Evolutionary conservation across 129 eudicot genomes (phyloP).

Genomic region (Flaveria robusta): DNA sequence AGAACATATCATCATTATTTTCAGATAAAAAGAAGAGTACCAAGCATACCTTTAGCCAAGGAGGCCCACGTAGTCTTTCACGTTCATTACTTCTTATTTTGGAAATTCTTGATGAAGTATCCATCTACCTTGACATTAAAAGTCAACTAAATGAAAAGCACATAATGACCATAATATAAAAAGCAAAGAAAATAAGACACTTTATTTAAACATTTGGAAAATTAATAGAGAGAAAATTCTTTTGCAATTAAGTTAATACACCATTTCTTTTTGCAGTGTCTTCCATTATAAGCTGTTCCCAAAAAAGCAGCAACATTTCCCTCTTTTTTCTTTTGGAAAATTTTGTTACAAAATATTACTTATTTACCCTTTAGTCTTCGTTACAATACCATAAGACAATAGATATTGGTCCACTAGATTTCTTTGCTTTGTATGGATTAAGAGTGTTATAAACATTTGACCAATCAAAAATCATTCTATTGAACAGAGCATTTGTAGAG

Average conservation of each 20-base stretch:
- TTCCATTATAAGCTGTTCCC: neutral
- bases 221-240: neutral
- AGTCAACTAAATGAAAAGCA: conserved; percentile 30
- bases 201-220: neutral
- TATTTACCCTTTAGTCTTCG: neutral
- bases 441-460: neutral
- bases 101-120: conserved; percentile 93
- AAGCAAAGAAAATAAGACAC: conserved; percentile 2
- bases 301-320: no score
- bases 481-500: neutral
- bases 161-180: neutral
- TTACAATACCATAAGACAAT: neutral
- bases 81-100: conserved; percentile 94
- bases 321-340: neutral
- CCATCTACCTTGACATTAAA: conserved; percentile 86
- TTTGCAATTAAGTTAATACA: conserved; percentile 1
- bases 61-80: conserved; percentile 95
- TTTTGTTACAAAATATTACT: neutral
- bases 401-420: neutral
- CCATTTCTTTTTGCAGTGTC: neutral
- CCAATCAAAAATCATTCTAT: neutral
- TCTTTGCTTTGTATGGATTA: conserved; percentile 1
- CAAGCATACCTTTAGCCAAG: conserved; percentile 90
- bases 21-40: neutral
- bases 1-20: neutral